Percentiles rank a stretch among this genome's conserved stretches.
phyloP scores from a whole-genome alignment of 768 basidiomycete species.

The Trametes cubensis region DNA sequence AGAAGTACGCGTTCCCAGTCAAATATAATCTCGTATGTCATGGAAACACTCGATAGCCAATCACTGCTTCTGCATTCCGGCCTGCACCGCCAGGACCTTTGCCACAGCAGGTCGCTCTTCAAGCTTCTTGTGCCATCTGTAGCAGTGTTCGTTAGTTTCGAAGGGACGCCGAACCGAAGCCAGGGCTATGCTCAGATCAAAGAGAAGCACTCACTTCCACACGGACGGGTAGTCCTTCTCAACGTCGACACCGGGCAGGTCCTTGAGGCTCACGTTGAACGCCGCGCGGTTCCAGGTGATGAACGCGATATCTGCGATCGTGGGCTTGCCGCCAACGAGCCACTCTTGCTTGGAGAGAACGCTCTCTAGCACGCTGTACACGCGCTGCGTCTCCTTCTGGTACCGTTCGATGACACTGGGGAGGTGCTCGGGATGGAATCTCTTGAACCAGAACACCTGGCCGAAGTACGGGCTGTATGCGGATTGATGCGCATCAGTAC shows the following conservation, averaged over 20 bases:
- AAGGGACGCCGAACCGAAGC: neutral
- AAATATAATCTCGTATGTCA: too few relatives aligned
- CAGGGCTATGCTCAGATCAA: too few relatives aligned
- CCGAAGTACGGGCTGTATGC: conserved; percentile 32
- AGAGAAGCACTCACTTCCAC: conserved; percentile 16
- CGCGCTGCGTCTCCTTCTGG: conserved; percentile 33
- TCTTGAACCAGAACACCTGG: conserved; percentile 33
- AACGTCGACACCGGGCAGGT: conserved; percentile 15
- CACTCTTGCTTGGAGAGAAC: conserved; percentile 35
- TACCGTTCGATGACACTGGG: conserved; percentile 35
- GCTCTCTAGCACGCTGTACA: conserved; percentile 32
- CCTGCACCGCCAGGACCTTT: conserved; percentile 18
- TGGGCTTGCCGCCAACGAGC: conserved; percentile 33
- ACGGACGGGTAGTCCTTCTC: conserved; percentile 29
- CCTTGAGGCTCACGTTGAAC: conserved; percentile 11
- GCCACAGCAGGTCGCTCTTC: conserved; percentile 15
- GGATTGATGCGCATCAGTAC: neutral
- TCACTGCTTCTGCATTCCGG: neutral
- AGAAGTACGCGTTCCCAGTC: too few relatives aligned
- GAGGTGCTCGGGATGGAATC: conserved; percentile 33
- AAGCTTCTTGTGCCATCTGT: conserved; percentile 30
- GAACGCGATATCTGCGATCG: conserved; percentile 33
- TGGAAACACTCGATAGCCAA: too few relatives aligned
- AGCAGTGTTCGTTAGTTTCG: neutral
- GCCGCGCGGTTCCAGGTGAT: conserved; percentile 29